Base-by-base conservation (phyloP, 2,329 filamentous ascomycete genomes). In the Pseudogymnoascus sp. region DNA sequence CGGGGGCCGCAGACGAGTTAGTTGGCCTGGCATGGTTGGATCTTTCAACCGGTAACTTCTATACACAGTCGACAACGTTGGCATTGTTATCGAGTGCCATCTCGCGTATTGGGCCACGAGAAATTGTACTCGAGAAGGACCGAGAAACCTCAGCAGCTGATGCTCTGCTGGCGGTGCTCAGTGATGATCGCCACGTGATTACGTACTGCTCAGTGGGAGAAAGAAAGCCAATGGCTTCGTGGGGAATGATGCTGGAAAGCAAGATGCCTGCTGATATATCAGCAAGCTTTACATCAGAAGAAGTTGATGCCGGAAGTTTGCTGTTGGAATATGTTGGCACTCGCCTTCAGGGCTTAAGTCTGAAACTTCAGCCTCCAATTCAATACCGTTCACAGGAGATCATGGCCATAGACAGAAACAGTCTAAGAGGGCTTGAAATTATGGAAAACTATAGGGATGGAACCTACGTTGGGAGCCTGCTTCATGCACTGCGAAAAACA, bases 1-100 rank as follows among this genome's bases (percentile, higher is more conserved):
- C 61, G 9, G 23, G 57, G 8, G 57, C 67, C 63, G 53, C 65
- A 69, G 63, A 74, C 63, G 26, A 63, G 62, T 76, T 76, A 53
- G 78, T 96, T 64, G 95, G 95, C 2, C 78, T 99, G 60, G 90
- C 95, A 42, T 99, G 95, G 95, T 79, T 97, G 57, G 95, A 99
- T 75, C 78, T 97, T 26, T 97, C 95, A 8, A 99, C 95, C 2
- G 95, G 95, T 13, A 90, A 93, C 70, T 99, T 99, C 76, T 91
- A 87, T 71, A 96, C 92, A 0, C 92, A 97, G 72, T 80, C 79
- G 17, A 87, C 89, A 0, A 87, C 87, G 19, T 76, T 93, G 7
- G 79, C 83, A 60, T 86, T 87, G 63, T 78, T 99, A 4, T 82
- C 90, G n/a, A 91, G 93, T 9, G 86, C 89, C 19, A 79, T 97